Conservation (phyloP, 2,329 filamentous ascomycete species). For the Colletotrichum simmondsii region DNA sequence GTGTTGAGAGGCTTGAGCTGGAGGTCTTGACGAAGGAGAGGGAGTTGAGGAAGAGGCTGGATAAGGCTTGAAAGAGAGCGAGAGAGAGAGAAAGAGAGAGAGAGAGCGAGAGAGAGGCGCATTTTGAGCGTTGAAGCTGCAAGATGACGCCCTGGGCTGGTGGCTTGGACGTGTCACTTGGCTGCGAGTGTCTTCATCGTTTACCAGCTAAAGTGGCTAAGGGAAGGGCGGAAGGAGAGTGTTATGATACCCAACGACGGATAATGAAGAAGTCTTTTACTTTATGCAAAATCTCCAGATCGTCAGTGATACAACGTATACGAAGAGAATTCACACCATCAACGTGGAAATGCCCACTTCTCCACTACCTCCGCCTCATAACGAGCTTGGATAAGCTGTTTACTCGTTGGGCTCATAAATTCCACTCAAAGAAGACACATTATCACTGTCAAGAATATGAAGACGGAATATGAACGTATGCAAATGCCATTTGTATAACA, state of each 20-base stretch:
- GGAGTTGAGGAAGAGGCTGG: constrained; percentile 64
- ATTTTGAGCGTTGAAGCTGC: too few species aligned
- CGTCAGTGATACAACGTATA: neutral
- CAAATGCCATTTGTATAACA: constrained; percentile 32
- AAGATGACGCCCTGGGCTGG: neutral
- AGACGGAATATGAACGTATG: constrained; percentile 10
- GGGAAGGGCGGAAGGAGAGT: neutral
- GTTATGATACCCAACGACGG: constrained; percentile 18
- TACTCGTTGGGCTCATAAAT: too few species aligned
- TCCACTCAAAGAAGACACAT: neutral
- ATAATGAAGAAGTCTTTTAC: neutral
- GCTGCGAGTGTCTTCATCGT: neutral
- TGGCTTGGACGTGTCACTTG: neutral
- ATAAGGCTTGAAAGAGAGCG: constrained; percentile 41
- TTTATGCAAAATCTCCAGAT: neutral
- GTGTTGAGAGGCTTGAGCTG: constrained; percentile 85
- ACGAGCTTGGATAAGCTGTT: too few species aligned
- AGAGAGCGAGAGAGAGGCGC: neutral
- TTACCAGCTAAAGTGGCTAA: too few species aligned
- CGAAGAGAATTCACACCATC: neutral
- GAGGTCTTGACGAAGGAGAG: constrained; percentile 83
- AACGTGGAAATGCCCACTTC: too few species aligned
- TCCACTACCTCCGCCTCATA: too few species aligned
- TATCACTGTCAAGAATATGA: neutral
- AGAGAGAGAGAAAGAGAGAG: too few species aligned